Conservation (phyloP, 495 filamentous ascomycete species). For the Bacidia rubella region DNA sequence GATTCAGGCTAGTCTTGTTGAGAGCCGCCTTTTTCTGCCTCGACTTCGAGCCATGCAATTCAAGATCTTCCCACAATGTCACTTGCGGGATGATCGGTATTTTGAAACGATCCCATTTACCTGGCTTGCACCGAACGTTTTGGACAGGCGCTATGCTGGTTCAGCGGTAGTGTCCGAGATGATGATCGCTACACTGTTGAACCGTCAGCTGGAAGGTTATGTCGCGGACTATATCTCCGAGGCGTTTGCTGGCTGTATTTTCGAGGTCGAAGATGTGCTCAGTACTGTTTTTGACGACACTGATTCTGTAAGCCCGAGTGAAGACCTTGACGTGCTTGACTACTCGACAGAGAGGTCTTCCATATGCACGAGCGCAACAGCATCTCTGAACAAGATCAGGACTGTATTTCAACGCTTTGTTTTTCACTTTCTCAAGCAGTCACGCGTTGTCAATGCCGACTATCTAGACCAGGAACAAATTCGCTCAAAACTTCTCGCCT, state of each 20-base stretch:
- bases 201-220: constrained; percentile 29
- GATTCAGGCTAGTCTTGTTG: constrained; percentile 14
- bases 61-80: constrained; percentile 7
- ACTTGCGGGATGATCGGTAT: constrained; percentile 8
- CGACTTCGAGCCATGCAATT: constrained; percentile 9
- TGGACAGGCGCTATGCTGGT: constrained; percentile 6
- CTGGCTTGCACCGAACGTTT: constrained; percentile 10
- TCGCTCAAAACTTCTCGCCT: constrained; percentile 7
- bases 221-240: constrained; percentile 21
- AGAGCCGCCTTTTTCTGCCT: constrained; percentile 13
- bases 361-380: constrained; percentile 4
- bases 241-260: constrained; percentile 12
- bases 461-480: constrained; percentile 8
- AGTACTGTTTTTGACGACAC: constrained; percentile 11
- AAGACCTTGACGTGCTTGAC: constrained; percentile 5
- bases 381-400: constrained; percentile 2
- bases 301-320: constrained; percentile 6
- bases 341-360: constrained; percentile 1
- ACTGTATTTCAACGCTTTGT: constrained; percentile 12
- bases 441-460: constrained; percentile 12
- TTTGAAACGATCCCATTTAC: constrained; percentile 12
- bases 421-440: constrained; percentile 9
- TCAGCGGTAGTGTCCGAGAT: constrained; percentile 24
- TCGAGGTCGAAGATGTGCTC: constrained; percentile 14
- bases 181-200: constrained; percentile 28